These are phyloP conservation scores for Kwoniella dejecticola DNA, from an alignment of 768 basidiomycete genomes.

Conservation along the genomic window DNA sequence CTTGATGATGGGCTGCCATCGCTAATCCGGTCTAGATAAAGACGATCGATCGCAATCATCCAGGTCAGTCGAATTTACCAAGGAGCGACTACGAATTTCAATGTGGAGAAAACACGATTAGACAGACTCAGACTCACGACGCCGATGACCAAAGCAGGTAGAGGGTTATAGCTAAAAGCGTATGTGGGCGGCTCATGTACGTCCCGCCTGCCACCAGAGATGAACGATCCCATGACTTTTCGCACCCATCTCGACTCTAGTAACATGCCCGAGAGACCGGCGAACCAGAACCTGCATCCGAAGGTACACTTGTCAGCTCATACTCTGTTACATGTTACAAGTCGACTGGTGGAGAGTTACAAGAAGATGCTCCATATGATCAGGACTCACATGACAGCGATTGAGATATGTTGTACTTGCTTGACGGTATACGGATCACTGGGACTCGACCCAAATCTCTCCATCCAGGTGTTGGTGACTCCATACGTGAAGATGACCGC, in stretches of 20 bases:
- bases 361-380: no score
- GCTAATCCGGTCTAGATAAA: conserved; percentile 70
- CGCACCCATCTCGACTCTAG: conserved; percentile 78
- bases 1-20: conserved; percentile 89
- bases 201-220: conserved; percentile 50
- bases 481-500: conserved; percentile 79
- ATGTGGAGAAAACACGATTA: no score
- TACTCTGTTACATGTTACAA: no score
- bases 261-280: conserved; percentile 82
- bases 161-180: conserved; percentile 78
- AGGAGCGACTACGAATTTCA: no score
- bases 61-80: no score
- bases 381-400: conserved; percentile 66
- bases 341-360: no score
- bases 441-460: conserved; percentile 78
- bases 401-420: conserved; percentile 89
- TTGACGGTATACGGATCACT: conserved; percentile 87
- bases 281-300: conserved; percentile 87
- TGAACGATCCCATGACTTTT: conserved; percentile 69
- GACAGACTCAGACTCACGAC: conserved; percentile 57
- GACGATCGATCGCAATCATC: not conserved
- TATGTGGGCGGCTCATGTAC: conserved; percentile 73
- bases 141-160: conserved; percentile 90
- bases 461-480: conserved; percentile 93
- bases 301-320: not conserved